Evolutionary conservation across 2,329 filamentous ascomycete species (phyloP).

Genomic region (Cordyceps tenuipes): DNA sequence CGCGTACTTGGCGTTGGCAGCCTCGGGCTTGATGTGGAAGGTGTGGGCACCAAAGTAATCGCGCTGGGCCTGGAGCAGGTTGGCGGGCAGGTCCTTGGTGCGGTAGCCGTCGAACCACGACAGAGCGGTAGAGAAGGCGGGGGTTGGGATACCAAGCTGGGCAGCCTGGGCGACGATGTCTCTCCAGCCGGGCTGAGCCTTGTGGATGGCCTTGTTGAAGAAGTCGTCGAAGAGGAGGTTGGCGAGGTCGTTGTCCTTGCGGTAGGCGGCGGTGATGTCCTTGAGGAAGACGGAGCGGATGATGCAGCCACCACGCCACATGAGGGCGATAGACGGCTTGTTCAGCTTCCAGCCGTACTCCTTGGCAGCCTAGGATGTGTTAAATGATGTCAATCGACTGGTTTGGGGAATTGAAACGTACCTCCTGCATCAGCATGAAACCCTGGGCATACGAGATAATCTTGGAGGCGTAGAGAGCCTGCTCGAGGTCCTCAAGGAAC

Average conservation of each 20-base stretch:
- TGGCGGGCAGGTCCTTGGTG: conserved; percentile 93
- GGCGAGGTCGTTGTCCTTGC: conserved; percentile 86
- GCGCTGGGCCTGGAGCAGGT: conserved; percentile 96
- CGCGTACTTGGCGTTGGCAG: conserved; percentile 69
- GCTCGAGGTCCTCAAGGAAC: conserved; percentile 95
- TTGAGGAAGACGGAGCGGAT: conserved; percentile 99
- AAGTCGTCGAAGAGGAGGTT: conserved; percentile 98
- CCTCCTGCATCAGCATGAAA: conserved; percentile 99
- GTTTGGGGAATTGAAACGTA: conserved; percentile 35
- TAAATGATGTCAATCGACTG: neutral
- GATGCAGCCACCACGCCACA: conserved; percentile 99
- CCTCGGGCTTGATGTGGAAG: conserved; percentile 79
- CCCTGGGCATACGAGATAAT: conserved; percentile 99
- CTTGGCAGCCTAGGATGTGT: conserved; percentile 63
- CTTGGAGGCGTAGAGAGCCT: conserved; percentile 98
- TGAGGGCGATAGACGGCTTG: conserved; percentile 98
- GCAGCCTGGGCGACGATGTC: conserved; percentile 86
- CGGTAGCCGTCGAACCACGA: conserved; percentile 99
- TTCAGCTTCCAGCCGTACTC: conserved; percentile 98
- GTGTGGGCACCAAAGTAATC: conserved; percentile 98
- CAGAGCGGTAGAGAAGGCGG: conserved; percentile 92
- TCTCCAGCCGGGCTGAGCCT: conserved; percentile 87
- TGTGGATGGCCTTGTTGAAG: conserved; percentile 99
- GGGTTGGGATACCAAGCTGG: conserved; percentile 89
- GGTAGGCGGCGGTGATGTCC: conserved; percentile 97